phyloP scores from a whole-genome alignment of 352 stramenopile species.

The Phytophthora uliginosa region DNA sequence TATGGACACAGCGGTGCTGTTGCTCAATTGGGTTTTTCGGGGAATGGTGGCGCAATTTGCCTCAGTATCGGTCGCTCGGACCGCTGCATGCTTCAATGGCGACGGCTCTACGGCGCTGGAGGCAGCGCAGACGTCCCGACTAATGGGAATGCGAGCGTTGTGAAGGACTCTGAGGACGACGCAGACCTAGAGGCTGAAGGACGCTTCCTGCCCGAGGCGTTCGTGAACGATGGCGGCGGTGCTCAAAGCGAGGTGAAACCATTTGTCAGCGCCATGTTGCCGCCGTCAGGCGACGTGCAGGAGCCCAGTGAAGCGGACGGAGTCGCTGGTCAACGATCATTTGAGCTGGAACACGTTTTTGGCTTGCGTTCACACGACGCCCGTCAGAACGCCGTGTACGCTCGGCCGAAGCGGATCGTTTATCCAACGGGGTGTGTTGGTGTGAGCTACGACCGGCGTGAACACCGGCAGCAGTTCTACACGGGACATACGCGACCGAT shows the following conservation, averaged over 20 bases:
- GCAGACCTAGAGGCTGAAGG: constrained; percentile 61
- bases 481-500: constrained; percentile 65
- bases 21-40: constrained; percentile 58
- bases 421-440: constrained; percentile 69
- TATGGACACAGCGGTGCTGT: constrained; percentile 62
- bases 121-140: constrained; percentile 17
- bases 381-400: constrained; percentile 69
- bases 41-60: constrained; percentile 51
- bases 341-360: constrained; percentile 81
- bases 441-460: constrained; percentile 79
- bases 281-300: constrained; percentile 44
- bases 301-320: constrained; percentile 57
- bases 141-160: constrained; percentile 30
- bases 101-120: constrained; percentile 46
- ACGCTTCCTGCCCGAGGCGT: constrained; percentile 65
- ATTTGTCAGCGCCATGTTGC: constrained; percentile 72
- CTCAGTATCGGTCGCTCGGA: constrained; percentile 68
- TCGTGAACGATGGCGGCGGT: constrained; percentile 54
- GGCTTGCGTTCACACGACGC: constrained; percentile 67
- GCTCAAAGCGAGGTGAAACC: constrained; percentile 65
- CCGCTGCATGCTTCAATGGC: constrained; percentile 79
- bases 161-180: constrained; percentile 69
- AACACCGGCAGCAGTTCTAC: constrained; percentile 80
- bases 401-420: constrained; percentile 74
- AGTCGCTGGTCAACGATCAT: constrained; percentile 36